Conservation (phyloP, 345 rosid genomes). For the Salix koriyanagi region DNA sequence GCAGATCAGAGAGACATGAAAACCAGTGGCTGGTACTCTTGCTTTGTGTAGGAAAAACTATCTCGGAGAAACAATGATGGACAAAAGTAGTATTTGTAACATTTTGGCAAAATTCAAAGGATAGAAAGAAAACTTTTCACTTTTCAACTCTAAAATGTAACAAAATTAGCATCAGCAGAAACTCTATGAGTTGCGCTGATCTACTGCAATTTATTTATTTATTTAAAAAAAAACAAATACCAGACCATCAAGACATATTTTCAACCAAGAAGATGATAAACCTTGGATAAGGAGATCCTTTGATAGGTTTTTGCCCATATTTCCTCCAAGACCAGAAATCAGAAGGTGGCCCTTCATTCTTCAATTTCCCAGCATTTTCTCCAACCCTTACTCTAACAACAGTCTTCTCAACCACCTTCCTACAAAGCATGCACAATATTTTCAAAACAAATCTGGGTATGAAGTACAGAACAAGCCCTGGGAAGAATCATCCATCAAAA, state of each 20-base stretch:
- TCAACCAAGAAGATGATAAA: background rate
- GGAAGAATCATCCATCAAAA: background rate
- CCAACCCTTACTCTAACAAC: constrained; percentile 52
- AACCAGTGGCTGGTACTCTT: background rate
- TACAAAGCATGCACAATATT: constrained; percentile 3
- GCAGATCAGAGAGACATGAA: background rate
- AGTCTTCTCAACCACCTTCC: constrained; percentile 57
- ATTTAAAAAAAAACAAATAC: background rate
- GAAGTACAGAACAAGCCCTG: background rate
- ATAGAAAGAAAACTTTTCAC: background rate
- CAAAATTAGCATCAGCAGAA: background rate
- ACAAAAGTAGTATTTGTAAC: background rate
- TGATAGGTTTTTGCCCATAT: constrained; percentile 69
- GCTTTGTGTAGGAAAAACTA: background rate
- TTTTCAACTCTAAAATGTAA: background rate
- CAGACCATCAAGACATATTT: background rate
- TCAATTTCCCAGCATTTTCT: constrained; percentile 45
- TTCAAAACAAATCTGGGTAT: background rate
- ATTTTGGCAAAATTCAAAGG: background rate
- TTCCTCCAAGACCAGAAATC: constrained; percentile 81
- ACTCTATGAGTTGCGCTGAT: background rate
- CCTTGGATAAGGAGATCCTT: constrained; percentile 75
- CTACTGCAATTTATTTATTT: background rate
- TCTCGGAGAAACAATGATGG: background rate
- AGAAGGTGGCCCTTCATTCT: constrained; percentile 62